Percentiles rank a stretch among this genome's conserved stretches.
Evolutionary conservation across 2,329 filamentous ascomycete genomes (phyloP).

Genomic region (Bipolaris victoriae): DNA sequence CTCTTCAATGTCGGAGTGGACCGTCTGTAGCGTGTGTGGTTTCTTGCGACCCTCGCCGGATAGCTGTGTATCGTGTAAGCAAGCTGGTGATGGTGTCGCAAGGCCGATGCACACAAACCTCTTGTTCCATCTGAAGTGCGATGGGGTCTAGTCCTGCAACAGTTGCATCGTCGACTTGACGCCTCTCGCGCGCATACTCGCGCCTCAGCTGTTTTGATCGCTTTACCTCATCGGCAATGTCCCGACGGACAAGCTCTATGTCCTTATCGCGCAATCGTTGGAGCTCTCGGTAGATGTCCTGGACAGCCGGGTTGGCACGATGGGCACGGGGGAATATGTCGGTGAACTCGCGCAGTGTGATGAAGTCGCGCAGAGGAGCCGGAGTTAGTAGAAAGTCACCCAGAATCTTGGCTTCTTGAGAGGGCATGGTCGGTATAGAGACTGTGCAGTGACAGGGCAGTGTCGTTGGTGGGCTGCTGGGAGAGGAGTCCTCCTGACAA

Average conservation of each 20-base stretch:
- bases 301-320: conserved; percentile 70
- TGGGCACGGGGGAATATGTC: conserved; percentile 74
- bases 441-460: conserved; percentile 18
- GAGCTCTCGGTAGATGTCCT: conserved; percentile 77
- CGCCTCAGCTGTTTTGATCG: conserved; percentile 64
- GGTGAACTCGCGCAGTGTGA: conserved; percentile 77
- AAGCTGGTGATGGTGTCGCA: conserved; percentile 8
- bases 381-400: conserved; percentile 79
- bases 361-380: conserved; percentile 73
- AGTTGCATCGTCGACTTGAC: conserved; percentile 63
- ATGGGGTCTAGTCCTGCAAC: conserved; percentile 59
- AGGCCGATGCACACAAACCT: conserved; percentile 32
- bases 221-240: conserved; percentile 69
- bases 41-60: conserved; percentile 58
- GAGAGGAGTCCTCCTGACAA: conserved; percentile 9
- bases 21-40: conserved; percentile 66
- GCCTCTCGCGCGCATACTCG: conserved; percentile 62
- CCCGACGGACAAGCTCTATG: conserved; percentile 70
- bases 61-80: conserved; percentile 54
- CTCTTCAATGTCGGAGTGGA: conserved; percentile 72
- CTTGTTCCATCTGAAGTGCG: conserved; percentile 64
- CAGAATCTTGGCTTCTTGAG: conserved; percentile 76
- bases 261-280: conserved; percentile 74
- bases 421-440: conserved; percentile 61
- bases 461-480: conserved; percentile 17